A percentile compares a stretch with the other conserved stretches of the same genome.
phyloP scores from a whole-genome alignment of 2,329 filamentous ascomycete genomes.

The Aspergillus fijiensis region DNA sequence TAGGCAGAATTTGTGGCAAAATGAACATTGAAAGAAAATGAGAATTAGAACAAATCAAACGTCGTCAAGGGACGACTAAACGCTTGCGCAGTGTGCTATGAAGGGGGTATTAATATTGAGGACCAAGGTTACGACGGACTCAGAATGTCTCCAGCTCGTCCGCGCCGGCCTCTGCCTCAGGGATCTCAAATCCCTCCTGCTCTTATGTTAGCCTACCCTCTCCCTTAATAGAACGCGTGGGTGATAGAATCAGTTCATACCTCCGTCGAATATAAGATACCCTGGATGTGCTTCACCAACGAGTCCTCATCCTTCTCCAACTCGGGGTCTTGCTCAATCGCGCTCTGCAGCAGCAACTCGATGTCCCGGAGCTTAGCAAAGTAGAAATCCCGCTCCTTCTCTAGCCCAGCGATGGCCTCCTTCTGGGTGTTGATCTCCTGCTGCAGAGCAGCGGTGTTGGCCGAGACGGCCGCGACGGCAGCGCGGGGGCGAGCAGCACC shows the following conservation, averaged over 20 bases:
- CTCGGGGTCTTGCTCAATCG: slow-evolving; percentile 87
- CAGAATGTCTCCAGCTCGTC: slow-evolving; percentile 35
- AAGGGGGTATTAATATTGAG: slow-evolving; percentile 30
- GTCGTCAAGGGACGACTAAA: slow-evolving; percentile 9
- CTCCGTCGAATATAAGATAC: slow-evolving; percentile 96
- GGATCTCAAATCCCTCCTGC: slow-evolving; percentile 36
- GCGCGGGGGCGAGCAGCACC: slow-evolving; percentile 48
- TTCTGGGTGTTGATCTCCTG: slow-evolving; percentile 86
- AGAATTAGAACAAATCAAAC: slow-evolving; percentile 1
- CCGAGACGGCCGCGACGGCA: slow-evolving; percentile 50
- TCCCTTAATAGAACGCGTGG: too few species aligned
- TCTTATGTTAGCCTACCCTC: background rate
- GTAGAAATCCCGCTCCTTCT: slow-evolving; percentile 97
- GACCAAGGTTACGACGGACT: slow-evolving; percentile 13
- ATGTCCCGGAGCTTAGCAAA: slow-evolving; percentile 98
- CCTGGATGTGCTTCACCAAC: slow-evolving; percentile 92
- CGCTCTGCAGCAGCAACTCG: slow-evolving; percentile 88
- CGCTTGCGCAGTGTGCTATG: slow-evolving; percentile 22
- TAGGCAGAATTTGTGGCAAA: background rate
- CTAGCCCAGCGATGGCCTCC: slow-evolving; percentile 90
- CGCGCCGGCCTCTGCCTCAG: slow-evolving; percentile 27
- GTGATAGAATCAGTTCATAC: slow-evolving; percentile 36
- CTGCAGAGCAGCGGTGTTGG: slow-evolving; percentile 69
- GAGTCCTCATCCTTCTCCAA: slow-evolving; percentile 91
- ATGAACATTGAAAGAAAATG: background rate